Conservation (phyloP, 208 protist species). For the Leishmania gerbilli region DNA sequence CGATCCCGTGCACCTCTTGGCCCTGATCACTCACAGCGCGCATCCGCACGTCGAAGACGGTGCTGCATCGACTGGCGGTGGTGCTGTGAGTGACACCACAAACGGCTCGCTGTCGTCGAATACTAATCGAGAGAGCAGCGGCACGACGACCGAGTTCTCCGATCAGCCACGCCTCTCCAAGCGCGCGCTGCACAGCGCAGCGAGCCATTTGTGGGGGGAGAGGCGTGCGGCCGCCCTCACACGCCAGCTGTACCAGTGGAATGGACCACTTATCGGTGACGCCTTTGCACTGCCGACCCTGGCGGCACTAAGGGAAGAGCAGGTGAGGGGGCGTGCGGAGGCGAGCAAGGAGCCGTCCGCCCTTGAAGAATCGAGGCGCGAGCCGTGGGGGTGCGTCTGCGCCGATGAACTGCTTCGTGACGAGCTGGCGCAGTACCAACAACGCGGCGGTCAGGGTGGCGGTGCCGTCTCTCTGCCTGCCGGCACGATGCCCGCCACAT, state of each 20-base stretch:
- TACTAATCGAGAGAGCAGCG: background rate
- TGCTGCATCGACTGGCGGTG: background rate
- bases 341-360: background rate
- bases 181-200: background rate
- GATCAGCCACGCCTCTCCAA: background rate
- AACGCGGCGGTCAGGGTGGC: background rate
- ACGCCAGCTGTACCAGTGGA: constrained; percentile 38
- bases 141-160: background rate
- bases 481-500: background rate
- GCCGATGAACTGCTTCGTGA: constrained; percentile 28
- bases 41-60: background rate
- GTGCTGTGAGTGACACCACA: background rate
- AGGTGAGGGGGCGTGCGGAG: background rate
- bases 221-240: constrained; percentile 12
- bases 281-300: constrained; percentile 24
- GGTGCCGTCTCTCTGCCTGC: background rate
- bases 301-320: constrained; percentile 8
- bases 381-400: constrained; percentile 27
- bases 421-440: background rate
- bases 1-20: constrained; percentile 48
- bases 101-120: constrained; percentile 1
- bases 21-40: constrained; percentile 11
- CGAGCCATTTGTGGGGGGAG: constrained; percentile 8
- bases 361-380: background rate
- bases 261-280: constrained; percentile 22